Conservation (phyloP, 2,329 filamentous ascomycete genomes). For the Aspergillus fumigatus region DNA sequence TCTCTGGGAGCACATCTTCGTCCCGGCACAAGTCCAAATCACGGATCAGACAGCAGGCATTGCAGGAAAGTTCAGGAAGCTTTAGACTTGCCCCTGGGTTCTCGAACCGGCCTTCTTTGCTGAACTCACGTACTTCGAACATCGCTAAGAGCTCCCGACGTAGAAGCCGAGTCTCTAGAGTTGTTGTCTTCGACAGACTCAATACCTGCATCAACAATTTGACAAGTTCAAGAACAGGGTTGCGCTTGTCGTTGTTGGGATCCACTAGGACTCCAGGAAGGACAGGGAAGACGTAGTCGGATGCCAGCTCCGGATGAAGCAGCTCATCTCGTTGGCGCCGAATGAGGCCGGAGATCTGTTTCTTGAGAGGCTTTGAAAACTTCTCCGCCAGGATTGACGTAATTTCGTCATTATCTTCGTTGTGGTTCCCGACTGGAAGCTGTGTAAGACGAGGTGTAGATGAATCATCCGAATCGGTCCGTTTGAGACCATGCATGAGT, state of each 20-base stretch:
- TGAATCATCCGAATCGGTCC: constrained; percentile 59
- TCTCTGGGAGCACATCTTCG: constrained; percentile 65
- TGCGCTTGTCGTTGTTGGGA: constrained; percentile 56
- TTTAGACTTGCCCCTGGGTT: constrained; percentile 76
- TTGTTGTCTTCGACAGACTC: constrained; percentile 83
- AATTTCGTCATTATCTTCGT: constrained; percentile 56
- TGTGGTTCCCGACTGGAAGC: constrained; percentile 55
- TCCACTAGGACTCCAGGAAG: constrained; percentile 53
- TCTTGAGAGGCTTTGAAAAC: constrained; percentile 86
- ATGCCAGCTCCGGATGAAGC: constrained; percentile 79
- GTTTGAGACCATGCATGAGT: constrained; percentile 84
- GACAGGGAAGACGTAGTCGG: constrained; percentile 79
- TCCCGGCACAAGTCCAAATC: constrained; percentile 93
- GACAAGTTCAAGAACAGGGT: constrained; percentile 83
- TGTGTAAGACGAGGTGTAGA: constrained; percentile 58
- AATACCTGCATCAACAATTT: constrained; percentile 92
- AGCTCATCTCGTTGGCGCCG: constrained; percentile 82
- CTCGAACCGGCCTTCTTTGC: constrained; percentile 75
- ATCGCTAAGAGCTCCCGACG: constrained; percentile 83
- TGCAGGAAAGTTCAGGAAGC: constrained; percentile 74
- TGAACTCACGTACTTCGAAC: constrained; percentile 94
- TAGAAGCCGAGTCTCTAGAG: constrained; percentile 78
- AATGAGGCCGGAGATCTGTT: constrained; percentile 77
- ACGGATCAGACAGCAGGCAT: constrained; percentile 81
- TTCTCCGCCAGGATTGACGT: constrained; percentile 69